A percentile compares a stretch with the other conserved stretches of the same genome.
phyloP scores from a whole-genome alignment of 1,139 yeast species.

The Hemisphaericaspora xylanilytica region DNA sequence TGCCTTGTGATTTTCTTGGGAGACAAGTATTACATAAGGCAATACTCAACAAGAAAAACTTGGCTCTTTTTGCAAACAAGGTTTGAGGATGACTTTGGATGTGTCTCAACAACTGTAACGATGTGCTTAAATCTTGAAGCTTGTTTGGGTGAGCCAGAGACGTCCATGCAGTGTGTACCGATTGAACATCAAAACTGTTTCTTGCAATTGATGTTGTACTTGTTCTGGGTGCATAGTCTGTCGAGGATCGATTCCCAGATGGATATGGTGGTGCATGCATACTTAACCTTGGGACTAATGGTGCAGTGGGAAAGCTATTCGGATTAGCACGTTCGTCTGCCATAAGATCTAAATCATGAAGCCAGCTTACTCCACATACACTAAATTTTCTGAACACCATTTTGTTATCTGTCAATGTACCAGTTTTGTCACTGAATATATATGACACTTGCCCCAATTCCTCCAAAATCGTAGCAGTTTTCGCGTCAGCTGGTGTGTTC shows the following conservation, averaged over 20 bases:
- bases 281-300: constrained; percentile 12
- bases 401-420: constrained; percentile 87
- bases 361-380: constrained; percentile 86
- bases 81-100: constrained; percentile 72
- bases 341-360: constrained; percentile 67
- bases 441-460: constrained; percentile 97
- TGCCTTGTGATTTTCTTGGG: constrained; percentile 48
- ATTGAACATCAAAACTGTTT: constrained; percentile 26
- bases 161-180: constrained; percentile 27
- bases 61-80: constrained; percentile 67
- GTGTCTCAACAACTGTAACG: constrained; percentile 61
- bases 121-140: constrained; percentile 27
- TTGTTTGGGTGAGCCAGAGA: constrained; percentile 39
- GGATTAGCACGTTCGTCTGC: constrained; percentile 23
- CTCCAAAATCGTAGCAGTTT: constrained; percentile 92
- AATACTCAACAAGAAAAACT: constrained; percentile 73
- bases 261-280: constrained; percentile 21
- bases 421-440: constrained; percentile 94
- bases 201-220: constrained; percentile 36
- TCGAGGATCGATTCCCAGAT: constrained; percentile 16
- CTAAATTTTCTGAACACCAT: constrained; percentile 86
- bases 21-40: constrained; percentile 90
- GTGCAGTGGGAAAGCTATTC: constrained; percentile 10
- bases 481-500: constrained; percentile 91
- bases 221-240: constrained; percentile 15